A percentile compares a stretch with the other conserved stretches of the same genome.
Conservation (phyloP, 257 asterid species). For the Solanum pinnatisectum region DNA sequence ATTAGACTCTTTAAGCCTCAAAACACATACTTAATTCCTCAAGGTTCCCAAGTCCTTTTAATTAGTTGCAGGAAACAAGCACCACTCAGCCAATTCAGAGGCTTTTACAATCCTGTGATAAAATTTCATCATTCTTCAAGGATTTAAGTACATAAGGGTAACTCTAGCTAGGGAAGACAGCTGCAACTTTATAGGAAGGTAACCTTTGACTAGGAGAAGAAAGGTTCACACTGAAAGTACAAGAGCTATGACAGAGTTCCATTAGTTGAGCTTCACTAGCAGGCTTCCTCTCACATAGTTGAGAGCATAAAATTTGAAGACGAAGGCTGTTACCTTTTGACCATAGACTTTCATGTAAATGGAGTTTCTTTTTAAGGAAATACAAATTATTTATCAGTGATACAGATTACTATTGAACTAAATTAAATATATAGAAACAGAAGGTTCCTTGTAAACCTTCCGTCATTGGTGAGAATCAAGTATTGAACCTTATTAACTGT, state of each 20-base stretch:
- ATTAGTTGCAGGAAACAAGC: neutral
- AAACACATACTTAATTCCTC: neutral
- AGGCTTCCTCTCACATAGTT: neutral
- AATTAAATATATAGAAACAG: neutral
- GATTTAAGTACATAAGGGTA: neutral
- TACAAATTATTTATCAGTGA: neutral
- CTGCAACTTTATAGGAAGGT: neutral
- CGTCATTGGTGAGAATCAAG: neutral
- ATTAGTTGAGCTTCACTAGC: neutral
- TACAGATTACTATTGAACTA: neutral
- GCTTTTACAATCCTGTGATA: neutral
- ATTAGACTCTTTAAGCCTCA: neutral
- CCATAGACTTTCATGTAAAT: neutral
- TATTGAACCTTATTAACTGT: neutral
- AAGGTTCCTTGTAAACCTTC: neutral
- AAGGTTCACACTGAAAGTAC: neutral
- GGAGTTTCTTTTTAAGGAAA: neutral
- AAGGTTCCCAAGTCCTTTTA: neutral
- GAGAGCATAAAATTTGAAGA: neutral
- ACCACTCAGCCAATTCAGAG: neutral
- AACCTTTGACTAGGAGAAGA: neutral
- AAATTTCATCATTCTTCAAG: neutral
- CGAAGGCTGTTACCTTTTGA: neutral
- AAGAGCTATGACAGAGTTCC: neutral
- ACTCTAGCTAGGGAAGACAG: neutral